Evolutionary conservation across 148 eudicot species (phyloP).

Genomic region (Beta vulgaris): DNA sequence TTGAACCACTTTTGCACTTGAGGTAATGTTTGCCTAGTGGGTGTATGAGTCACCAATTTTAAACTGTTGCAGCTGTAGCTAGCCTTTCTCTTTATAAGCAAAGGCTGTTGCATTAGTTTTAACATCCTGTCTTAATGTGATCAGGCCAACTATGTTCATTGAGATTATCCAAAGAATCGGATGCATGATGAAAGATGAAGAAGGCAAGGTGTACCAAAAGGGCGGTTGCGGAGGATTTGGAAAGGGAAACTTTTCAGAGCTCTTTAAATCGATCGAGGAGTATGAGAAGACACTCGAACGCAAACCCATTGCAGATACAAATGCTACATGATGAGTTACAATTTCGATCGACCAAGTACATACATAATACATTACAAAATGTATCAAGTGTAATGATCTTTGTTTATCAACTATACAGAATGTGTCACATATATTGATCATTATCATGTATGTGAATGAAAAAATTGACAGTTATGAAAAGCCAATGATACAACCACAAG

Average conservation of each 20-base stretch:
- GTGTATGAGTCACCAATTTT: neutral
- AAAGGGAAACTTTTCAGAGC: slow-evolving; percentile 96
- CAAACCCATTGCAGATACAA: slow-evolving; percentile 36
- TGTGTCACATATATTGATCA: neutral
- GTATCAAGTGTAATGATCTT: neutral
- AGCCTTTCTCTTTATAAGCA: neutral
- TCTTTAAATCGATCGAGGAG: slow-evolving; percentile 92
- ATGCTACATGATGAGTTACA: slow-evolving; percentile 33
- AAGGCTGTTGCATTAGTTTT: neutral
- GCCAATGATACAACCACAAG: neutral
- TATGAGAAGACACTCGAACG: slow-evolving; percentile 93
- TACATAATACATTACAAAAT: neutral
- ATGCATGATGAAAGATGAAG: slow-evolving; percentile 71
- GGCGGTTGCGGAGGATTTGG: slow-evolving; percentile 98
- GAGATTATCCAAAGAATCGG: slow-evolving; percentile 98
- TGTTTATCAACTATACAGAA: neutral
- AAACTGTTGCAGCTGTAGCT: neutral
- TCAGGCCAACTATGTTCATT: slow-evolving; percentile 89
- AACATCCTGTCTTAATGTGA: neutral
- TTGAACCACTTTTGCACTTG: neutral
- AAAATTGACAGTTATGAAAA: neutral
- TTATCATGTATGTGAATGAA: neutral
- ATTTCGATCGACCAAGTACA: neutral
- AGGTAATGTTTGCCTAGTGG: neutral
- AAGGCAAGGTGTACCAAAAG: slow-evolving; percentile 69